Conservation (phyloP, 495 filamentous ascomycete genomes). For the Choiromyces venosus region DNA sequence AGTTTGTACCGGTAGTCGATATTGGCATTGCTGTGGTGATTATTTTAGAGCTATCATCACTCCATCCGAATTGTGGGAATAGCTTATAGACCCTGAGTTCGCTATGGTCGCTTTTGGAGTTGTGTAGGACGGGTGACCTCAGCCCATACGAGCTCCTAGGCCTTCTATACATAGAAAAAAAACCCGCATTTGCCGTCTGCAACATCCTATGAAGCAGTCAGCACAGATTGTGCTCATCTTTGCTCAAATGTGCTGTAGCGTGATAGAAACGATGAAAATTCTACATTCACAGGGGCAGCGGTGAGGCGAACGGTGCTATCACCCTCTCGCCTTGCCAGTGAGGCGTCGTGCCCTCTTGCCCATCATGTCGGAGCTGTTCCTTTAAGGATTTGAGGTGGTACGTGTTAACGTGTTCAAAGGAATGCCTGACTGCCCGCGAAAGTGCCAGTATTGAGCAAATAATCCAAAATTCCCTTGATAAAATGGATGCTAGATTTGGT, state of each 20-base stretch:
- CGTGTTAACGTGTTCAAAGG: neutral
- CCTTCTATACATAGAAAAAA: neutral
- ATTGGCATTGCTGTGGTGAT: neutral
- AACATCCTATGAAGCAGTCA: neutral
- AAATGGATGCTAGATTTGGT: neutral
- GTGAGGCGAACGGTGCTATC: neutral
- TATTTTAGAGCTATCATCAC: neutral
- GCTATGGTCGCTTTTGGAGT: neutral
- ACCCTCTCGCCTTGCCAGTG: neutral
- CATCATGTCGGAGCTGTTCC: neutral
- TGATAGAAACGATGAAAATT: neutral
- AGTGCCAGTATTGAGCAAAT: neutral
- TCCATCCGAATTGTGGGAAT: neutral
- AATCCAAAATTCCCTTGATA: neutral
- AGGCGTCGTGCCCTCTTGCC: neutral
- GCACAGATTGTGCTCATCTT: neutral
- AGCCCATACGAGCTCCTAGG: neutral
- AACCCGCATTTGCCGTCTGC: neutral
- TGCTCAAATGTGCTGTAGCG: neutral
- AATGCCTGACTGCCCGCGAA: neutral
- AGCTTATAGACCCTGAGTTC: neutral
- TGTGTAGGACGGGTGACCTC: neutral
- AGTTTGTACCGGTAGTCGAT: neutral
- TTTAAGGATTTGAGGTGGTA: neutral
- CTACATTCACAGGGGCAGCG: neutral